Evolutionary conservation across 257 asterid species (phyloP).

Genomic region (Scutellaria minor): DNA sequence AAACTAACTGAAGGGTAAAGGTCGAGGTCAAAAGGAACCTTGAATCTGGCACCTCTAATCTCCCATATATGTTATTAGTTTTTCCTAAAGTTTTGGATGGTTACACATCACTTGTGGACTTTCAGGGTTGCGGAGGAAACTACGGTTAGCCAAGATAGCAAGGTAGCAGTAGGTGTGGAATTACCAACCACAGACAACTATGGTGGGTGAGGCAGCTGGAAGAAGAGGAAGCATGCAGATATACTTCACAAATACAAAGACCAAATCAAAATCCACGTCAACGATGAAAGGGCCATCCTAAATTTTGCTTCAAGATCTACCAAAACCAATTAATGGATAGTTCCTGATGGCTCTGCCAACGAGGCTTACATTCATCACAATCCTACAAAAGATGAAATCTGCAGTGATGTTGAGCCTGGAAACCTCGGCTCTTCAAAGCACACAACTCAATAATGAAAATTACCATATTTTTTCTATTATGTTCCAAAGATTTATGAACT

Average conservation of each 20-base stretch:
- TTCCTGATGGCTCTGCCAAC: neutral
- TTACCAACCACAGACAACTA: neutral
- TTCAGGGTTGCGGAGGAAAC: neutral
- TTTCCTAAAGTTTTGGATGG: neutral
- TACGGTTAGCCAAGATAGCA: neutral
- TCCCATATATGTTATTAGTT: neutral
- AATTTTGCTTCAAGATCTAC: neutral
- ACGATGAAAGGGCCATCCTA: neutral
- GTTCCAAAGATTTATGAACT: too few relatives aligned
- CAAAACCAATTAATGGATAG: constrained; percentile 11
- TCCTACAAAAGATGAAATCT: too few relatives aligned
- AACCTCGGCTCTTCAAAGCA: constrained; percentile 7
- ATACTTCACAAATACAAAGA: neutral
- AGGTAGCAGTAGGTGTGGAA: neutral
- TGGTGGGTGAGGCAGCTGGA: neutral
- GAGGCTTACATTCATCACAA: neutral
- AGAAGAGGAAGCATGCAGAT: neutral
- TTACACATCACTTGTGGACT: neutral
- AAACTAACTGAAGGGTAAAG: too few relatives aligned
- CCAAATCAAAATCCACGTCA: neutral
- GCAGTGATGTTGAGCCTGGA: neutral
- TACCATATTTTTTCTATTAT: neutral
- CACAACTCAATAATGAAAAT: neutral
- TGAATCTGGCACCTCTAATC: neutral
- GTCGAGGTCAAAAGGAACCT: too few relatives aligned